These are phyloP conservation scores for Ustilago cynodontis DNA, from an alignment of 1,284 basidiomycete species.

Conservation along the genomic window DNA sequence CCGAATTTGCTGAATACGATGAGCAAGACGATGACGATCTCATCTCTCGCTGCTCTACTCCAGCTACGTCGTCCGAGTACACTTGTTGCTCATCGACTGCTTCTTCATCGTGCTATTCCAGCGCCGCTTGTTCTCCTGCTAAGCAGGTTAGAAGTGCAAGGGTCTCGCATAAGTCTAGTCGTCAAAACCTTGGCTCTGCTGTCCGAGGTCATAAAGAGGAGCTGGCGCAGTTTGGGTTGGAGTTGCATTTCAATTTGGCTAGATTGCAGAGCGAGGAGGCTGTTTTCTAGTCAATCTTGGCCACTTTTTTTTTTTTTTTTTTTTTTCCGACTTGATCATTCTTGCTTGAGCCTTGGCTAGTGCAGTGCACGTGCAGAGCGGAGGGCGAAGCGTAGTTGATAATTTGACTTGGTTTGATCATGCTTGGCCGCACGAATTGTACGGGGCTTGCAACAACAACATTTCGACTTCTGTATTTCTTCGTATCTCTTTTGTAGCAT, in stretches of 20 bases:
- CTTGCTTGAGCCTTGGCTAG: not conserved
- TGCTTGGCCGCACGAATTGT: too few species aligned
- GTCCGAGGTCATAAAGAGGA: not conserved
- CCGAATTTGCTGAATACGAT: slow-evolving; percentile 14
- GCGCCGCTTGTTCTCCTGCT: slow-evolving; percentile 10
- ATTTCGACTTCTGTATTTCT: not conserved
- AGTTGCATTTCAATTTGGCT: not conserved
- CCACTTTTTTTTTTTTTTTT: not conserved
- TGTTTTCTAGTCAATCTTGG: too few species aligned
- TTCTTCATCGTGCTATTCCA: slow-evolving; percentile 20
- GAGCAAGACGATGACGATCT: slow-evolving; percentile 21
- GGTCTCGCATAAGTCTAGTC: not conserved
- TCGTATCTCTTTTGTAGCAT: not conserved
- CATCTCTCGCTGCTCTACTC: slow-evolving; percentile 34
- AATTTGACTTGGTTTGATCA: too few species aligned
- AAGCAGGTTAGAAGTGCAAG: slow-evolving; percentile 4
- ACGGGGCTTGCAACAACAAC: too few species aligned
- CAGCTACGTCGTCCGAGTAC: slow-evolving; percentile 20
- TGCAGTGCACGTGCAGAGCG: too few species aligned
- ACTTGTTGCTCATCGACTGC: slow-evolving; percentile 18
- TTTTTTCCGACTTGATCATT: slow-evolving; percentile 9
- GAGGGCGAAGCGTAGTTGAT: too few species aligned
- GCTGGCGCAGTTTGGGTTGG: slow-evolving; percentile 8
- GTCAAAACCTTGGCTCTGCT: slow-evolving; percentile 1
- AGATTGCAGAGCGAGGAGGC: slow-evolving; percentile 19